phyloP scores from a whole-genome alignment of 208 protist genomes.

The Trypanosoma mega region DNA sequence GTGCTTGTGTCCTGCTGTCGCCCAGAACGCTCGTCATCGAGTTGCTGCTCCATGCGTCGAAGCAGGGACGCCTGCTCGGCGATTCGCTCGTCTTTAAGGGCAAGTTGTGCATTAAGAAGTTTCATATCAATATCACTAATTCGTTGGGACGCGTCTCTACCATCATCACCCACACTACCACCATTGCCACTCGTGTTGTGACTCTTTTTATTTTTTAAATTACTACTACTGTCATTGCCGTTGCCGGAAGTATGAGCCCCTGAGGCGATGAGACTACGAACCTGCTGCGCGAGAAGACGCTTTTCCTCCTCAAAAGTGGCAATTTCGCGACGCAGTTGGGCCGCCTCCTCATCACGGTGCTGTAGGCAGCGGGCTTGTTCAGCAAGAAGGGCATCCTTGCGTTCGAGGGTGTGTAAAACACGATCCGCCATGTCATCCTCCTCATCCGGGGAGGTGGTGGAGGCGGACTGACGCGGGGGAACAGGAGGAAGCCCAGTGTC shows the following conservation, averaged over 20 bases:
- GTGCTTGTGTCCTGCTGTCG: conserved; percentile 5
- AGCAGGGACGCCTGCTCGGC: neutral
- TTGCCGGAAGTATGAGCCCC: neutral
- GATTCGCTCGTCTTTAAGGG: neutral
- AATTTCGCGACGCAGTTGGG: conserved; percentile 26
- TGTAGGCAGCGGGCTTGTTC: conserved; percentile 18
- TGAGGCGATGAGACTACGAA: conserved; percentile 1
- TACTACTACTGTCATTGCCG: neutral
- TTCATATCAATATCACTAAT: too few relatives aligned
- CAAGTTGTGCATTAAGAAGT: too few relatives aligned
- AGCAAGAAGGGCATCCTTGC: conserved; percentile 34
- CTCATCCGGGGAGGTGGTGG: too few relatives aligned
- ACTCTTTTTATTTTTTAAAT: conserved; percentile 6
- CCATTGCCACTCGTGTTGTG: neutral
- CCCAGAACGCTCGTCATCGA: conserved; percentile 13
- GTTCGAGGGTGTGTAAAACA: conserved; percentile 27
- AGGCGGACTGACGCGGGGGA: neutral
- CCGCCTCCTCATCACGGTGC: conserved; percentile 19
- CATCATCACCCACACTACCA: neutral
- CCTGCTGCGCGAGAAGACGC: conserved; percentile 30
- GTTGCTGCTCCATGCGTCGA: neutral
- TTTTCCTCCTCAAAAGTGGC: conserved; percentile 43
- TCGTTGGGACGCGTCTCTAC: neutral
- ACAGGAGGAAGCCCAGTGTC: neutral
- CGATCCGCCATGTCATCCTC: conserved; percentile 40